Evolutionary conservation across 2,329 filamentous ascomycete species (phyloP).

Genomic region (Colletotrichum horii): DNA sequence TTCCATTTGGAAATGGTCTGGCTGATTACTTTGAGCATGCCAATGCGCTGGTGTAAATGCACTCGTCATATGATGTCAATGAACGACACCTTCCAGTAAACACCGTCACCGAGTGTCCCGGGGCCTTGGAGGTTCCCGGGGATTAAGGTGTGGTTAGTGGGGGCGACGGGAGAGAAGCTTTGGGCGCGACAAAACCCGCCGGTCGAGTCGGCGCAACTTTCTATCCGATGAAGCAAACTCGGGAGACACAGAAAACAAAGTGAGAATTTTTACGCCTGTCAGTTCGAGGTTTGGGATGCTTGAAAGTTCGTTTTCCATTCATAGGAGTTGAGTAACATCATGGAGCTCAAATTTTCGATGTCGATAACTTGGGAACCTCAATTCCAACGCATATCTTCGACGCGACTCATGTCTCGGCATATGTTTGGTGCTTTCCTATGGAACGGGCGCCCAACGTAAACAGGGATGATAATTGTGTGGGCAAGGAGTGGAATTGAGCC

Average conservation of each 20-base stretch:
- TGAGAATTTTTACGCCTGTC: not conserved
- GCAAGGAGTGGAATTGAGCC: not conserved
- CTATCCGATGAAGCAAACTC: not conserved
- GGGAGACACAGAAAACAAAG: not conserved
- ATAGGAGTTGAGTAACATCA: not conserved
- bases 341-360: not conserved
- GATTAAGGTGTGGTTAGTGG: not conserved
- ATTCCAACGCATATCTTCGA: not conserved
- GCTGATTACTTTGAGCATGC: not conserved
- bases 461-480: not conserved
- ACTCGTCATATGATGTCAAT: not conserved
- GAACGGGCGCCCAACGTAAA: not conserved
- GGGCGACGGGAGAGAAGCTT: not conserved
- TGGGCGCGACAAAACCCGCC: not conserved
- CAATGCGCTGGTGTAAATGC: not conserved
- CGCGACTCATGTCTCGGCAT: not conserved
- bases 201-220: conserved; percentile 10
- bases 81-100: not conserved
- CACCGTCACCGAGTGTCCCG: not conserved
- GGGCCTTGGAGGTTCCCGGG: not conserved
- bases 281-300: not conserved
- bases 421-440: not conserved
- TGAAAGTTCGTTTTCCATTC: too few species aligned
- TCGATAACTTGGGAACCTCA: not conserved
- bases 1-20: too few species aligned